Evolutionary conservation across 768 basidiomycete genomes (phyloP).

Genomic region (Ramaria sp.): DNA sequence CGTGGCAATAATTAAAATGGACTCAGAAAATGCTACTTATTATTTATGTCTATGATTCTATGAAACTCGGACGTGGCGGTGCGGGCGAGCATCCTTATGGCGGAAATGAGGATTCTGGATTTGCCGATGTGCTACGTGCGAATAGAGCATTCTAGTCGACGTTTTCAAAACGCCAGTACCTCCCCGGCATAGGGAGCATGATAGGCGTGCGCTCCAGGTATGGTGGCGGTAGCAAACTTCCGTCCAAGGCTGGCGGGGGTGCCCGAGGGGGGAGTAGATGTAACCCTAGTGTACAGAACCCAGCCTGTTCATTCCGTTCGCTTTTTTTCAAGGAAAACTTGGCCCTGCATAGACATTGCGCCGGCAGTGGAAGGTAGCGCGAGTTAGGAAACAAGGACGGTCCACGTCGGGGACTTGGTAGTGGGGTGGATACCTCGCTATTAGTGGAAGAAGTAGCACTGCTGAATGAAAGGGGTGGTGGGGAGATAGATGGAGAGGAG

Average conservation of each 20-base stretch:
- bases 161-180: conserved; percentile 8
- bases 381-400: conserved; percentile 1
- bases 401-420: conserved; percentile 3
- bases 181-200: background rate
- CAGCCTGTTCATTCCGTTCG: background rate
- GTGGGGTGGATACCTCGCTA: conserved; percentile 2
- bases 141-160: background rate
- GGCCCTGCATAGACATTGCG: background rate
- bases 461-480: conserved; percentile 7
- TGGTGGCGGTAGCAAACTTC: background rate
- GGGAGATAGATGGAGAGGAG: background rate
- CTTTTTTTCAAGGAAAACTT: background rate
- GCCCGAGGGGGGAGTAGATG: background rate
- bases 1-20: no score
- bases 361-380: conserved; percentile 1
- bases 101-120: background rate
- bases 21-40: no score
- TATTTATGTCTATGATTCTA: no score
- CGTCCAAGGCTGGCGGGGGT: background rate
- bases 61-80: no score
- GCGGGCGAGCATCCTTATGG: no score
- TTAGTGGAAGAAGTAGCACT: background rate
- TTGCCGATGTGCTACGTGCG: background rate
- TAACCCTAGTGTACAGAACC: conserved; percentile 1
- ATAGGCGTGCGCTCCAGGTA: conserved; percentile 6